phyloP scores from a whole-genome alignment of 768 basidiomycete species.

The Mycena indigotica region DNA sequence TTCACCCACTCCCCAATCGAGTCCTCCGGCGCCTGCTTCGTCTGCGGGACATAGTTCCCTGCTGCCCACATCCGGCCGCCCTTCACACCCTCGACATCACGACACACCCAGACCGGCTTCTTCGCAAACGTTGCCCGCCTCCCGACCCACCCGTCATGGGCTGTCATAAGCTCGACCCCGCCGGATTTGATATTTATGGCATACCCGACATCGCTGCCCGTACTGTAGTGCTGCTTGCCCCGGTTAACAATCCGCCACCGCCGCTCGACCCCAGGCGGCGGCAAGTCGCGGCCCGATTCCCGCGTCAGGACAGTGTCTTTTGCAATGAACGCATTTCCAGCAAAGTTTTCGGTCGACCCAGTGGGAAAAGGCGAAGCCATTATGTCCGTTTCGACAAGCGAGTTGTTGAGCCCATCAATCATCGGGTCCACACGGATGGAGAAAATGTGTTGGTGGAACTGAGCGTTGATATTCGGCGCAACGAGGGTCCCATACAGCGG shows the following conservation, averaged over 20 bases:
- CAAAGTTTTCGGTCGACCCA: conserved; percentile 77
- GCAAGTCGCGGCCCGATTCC: conserved; percentile 68
- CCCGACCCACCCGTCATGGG: conserved; percentile 67
- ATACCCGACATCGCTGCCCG: conserved; percentile 74
- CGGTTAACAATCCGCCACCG: conserved; percentile 84
- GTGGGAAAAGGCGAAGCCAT: conserved; percentile 61
- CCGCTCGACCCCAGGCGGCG: conserved; percentile 68
- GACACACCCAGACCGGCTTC: conserved; percentile 83
- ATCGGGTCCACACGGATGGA: conserved; percentile 77
- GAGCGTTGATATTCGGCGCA: conserved; percentile 80
- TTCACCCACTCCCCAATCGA: conserved; percentile 75
- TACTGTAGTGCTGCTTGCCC: conserved; percentile 66
- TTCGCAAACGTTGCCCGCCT: conserved; percentile 74
- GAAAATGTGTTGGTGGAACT: conserved; percentile 84
- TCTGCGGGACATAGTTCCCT: conserved; percentile 86
- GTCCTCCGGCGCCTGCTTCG: conserved; percentile 68
- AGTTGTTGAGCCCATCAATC: conserved; percentile 84
- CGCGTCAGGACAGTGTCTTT: conserved; percentile 60
- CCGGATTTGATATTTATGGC: conserved; percentile 67
- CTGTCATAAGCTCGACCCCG: conserved; percentile 66
- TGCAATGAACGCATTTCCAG: conserved; percentile 81
- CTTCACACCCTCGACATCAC: conserved; percentile 62
- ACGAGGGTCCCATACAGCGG: conserved; percentile 74
- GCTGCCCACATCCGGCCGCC: conserved; percentile 78
- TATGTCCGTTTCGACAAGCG: conserved; percentile 81